Evolutionary conservation across 1,284 basidiomycete species (phyloP).

Genomic region (Puccinia horiana): DNA sequence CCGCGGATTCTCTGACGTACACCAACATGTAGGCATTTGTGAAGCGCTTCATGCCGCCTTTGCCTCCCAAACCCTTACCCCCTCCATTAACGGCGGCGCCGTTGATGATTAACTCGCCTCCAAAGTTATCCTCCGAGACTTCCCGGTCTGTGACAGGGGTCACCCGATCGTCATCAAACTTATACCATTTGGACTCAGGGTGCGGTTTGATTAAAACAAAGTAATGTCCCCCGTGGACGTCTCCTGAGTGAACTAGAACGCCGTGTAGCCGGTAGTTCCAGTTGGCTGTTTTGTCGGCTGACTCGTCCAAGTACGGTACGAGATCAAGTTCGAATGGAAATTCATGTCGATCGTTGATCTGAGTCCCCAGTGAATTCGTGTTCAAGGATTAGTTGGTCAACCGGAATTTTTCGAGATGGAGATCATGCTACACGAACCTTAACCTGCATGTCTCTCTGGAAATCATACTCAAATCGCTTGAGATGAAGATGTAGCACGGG

Average conservation of each 20-base stretch:
- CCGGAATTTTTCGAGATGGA: not conserved
- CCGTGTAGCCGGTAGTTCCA: constrained; percentile 96
- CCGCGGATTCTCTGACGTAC: constrained; percentile 82
- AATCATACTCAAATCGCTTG: constrained; percentile 98
- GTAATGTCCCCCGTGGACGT: constrained; percentile 97
- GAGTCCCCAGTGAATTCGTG: not conserved
- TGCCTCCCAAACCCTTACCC: constrained; percentile 54
- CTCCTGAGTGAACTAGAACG: constrained; percentile 97
- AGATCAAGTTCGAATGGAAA: constrained; percentile 98
- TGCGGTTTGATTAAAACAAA: constrained; percentile 99
- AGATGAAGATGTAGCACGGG: constrained; percentile 97
- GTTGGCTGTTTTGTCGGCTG: constrained; percentile 74
- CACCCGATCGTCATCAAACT: constrained; percentile 98
- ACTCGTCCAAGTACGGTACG: constrained; percentile 81
- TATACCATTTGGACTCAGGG: constrained; percentile 90
- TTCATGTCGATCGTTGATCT: constrained; percentile 99
- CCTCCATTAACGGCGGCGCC: constrained; percentile 60
- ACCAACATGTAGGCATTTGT: constrained; percentile 99
- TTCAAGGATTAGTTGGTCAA: constrained; percentile 34
- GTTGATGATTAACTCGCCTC: constrained; percentile 73
- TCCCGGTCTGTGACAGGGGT: constrained; percentile 97
- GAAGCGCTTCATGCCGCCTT: constrained; percentile 95
- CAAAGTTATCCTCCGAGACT: constrained; percentile 98
- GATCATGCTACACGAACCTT: constrained; percentile 65
- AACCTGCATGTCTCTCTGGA: constrained; percentile 97